Evolutionary conservation across 306 rosid genomes (phyloP).

Genomic region (Corylus americana): DNA sequence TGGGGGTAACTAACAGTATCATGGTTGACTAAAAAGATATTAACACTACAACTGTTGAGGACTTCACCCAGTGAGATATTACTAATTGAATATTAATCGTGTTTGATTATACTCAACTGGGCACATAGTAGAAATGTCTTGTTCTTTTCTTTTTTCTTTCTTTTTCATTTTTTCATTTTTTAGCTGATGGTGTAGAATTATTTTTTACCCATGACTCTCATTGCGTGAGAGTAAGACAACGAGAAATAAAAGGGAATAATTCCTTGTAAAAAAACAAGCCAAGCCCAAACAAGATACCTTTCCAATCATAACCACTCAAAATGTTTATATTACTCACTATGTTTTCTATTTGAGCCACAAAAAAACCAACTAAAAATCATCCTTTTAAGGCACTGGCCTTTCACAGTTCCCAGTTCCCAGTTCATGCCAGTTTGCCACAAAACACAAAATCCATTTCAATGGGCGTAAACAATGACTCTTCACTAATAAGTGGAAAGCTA

Average conservation of each 20-base stretch:
- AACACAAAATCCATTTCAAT: neutral
- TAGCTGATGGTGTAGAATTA: too few relatives aligned
- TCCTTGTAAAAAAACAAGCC: neutral
- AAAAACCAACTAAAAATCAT: too few relatives aligned
- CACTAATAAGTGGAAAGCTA: neutral
- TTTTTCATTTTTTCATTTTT: too few relatives aligned
- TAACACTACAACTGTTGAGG: neutral
- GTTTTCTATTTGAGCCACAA: neutral
- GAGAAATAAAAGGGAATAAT: neutral
- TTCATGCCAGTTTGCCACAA: neutral
- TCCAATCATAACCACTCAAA: neutral
- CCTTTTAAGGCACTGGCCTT: neutral
- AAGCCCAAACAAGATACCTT: neutral
- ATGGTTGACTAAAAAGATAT: neutral
- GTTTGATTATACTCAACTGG: neutral
- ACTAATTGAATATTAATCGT: neutral
- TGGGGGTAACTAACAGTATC: neutral
- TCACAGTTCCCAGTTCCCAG: neutral
- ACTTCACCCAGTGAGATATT: neutral
- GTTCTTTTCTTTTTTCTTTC: too few relatives aligned
- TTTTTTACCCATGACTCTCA: neutral
- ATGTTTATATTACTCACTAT: neutral
- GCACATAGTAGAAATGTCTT: neutral
- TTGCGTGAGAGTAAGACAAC: neutral
- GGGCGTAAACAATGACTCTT: neutral